phyloP scores from a whole-genome alignment of 345 rosid species.

The Iberis pinnata region DNA sequence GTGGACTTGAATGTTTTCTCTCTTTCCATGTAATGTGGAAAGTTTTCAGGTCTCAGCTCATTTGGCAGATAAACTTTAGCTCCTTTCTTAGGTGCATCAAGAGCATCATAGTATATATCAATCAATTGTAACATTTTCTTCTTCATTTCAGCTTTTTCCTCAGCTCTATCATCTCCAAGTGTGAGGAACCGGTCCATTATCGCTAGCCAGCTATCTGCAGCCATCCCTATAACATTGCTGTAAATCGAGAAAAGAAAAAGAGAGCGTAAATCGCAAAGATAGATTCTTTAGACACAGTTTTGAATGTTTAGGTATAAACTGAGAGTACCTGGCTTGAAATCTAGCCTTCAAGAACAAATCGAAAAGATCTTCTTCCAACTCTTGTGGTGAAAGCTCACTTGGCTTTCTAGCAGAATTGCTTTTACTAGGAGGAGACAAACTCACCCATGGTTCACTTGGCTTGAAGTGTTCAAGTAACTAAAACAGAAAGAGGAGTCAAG shows the following conservation, averaged over 20 bases:
- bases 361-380: conserved; percentile 57
- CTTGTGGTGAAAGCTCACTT: conserved; percentile 36
- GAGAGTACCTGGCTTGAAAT: conserved; percentile 50
- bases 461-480: conserved; percentile 56
- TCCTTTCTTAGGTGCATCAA: conserved; percentile 65
- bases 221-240: conserved; percentile 49
- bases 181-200: conserved; percentile 66
- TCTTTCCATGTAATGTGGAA: conserved; percentile 59
- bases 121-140: conserved; percentile 36
- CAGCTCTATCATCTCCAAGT: conserved; percentile 29
- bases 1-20: conserved; percentile 36
- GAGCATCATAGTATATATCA: conserved; percentile 66
- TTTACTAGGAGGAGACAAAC: conserved; percentile 28
- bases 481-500: conserved; percentile 8
- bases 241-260: conserved; percentile 20
- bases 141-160: conserved; percentile 39
- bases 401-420: conserved; percentile 25
- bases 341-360: conserved; percentile 42
- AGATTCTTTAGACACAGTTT: not conserved
- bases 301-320: not conserved
- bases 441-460: conserved; percentile 50
- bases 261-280: not conserved
- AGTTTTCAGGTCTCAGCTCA: conserved; percentile 36
- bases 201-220: conserved; percentile 68
- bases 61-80: conserved; percentile 48